Evolutionary conservation across 2,329 filamentous ascomycete species (phyloP), one percentile per base, ranked within the genome.

Genomic region (Calonectria henricotiae): DNA sequence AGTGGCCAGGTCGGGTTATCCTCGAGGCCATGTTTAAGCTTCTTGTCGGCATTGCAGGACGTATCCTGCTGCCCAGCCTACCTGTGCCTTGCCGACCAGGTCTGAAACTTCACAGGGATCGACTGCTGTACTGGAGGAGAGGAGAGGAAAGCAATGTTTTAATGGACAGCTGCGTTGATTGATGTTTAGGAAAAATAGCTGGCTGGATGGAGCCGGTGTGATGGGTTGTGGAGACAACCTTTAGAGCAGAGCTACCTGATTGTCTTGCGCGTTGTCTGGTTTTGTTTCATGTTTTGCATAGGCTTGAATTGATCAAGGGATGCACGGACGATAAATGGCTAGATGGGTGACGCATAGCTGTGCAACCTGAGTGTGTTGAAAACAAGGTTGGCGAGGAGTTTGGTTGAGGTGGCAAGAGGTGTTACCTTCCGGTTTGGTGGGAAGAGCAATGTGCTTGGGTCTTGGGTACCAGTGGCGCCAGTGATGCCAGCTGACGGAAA

Each of bases 361-460:
- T 67, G 54, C 25, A 32, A 61, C 43, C 3, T 51, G 55, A 67
- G 54, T 20, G 41, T 54, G 39, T 23, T 35, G 35, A 44, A 32
- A 61, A 61, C 55, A 61, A 61, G 55, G 39, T 43, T 61, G 55
- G 23, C 37, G 25, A 61, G 17, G 37, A 15, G 55, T 43, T 61
- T 61, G 55, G 55, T 61, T 55, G 62, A 39, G 20, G 51, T 66
- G 51, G 25, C 54, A 20, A 23, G 64, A 37, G 12, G 43, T 49
- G 25, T n/a, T 25, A 58, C 30, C 32, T 39, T 58, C 51, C 20
- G 32, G 35, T 25, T 58, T 58, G 51, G 51, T 58, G 51, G 6
- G 47, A 37, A 23, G 43, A 11, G 32, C 15, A 27, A 25, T 51
- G 62, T 5, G 20, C 20, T 20, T 20, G 20, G 20, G 20, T 44